Percentiles rank a stretch among this genome's conserved stretches.
Conservation (phyloP, 345 rosid genomes). For the Heritiera littoralis region DNA sequence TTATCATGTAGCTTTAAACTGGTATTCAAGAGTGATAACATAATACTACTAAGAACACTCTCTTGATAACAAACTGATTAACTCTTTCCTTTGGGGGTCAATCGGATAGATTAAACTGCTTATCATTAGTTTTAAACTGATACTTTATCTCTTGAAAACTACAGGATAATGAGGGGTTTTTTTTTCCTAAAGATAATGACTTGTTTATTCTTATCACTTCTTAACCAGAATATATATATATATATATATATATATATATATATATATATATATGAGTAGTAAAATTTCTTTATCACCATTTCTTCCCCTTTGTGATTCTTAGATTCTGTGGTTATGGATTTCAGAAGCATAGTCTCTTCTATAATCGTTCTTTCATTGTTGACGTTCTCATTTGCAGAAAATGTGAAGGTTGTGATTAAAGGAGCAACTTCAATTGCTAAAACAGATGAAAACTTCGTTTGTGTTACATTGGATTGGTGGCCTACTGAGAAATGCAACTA, state of each 20-base stretch:
- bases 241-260: neutral
- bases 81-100: neutral
- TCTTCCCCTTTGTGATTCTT: neutral
- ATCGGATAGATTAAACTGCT: neutral
- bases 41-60: neutral
- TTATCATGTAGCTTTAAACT: no score
- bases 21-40: neutral
- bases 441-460: neutral
- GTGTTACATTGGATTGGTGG: constrained; percentile 30
- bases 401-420: neutral
- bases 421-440: neutral
- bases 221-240: neutral
- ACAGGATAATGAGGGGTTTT: neutral
- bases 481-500: constrained; percentile 55
- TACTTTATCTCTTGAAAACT: neutral
- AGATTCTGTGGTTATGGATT: constrained; percentile 1
- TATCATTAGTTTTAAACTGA: neutral
- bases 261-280: neutral
- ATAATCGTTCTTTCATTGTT: neutral
- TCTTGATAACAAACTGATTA: neutral
- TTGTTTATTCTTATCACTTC: neutral
- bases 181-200: neutral
- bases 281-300: neutral
- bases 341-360: neutral
- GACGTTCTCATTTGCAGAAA: neutral